Conservation (phyloP, 2,329 filamentous ascomycete genomes). For the Curvularia hawaiiensis region DNA sequence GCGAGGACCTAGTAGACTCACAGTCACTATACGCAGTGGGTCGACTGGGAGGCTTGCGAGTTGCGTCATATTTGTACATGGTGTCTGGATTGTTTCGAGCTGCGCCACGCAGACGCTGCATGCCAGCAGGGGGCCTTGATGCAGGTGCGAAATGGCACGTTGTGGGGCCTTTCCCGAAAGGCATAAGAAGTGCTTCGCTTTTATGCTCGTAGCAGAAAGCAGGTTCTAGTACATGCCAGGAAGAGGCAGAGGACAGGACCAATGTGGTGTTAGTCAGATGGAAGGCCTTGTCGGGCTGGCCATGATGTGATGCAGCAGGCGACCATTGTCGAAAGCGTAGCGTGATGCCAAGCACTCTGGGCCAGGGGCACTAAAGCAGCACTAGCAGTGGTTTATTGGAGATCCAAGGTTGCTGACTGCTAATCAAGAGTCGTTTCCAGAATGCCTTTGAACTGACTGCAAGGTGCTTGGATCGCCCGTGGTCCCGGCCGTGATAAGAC, state of each 20-base stretch:
- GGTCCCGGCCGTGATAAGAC: not conserved
- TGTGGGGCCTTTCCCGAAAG: not conserved
- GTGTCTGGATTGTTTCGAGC: not conserved
- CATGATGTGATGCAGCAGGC: not conserved
- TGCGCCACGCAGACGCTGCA: not conserved
- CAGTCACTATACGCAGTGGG: not conserved
- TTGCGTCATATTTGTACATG: conserved; percentile 4
- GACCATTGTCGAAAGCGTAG: not conserved
- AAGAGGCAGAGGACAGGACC: too few relatives aligned
- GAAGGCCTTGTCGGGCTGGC: not conserved
- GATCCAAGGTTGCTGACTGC: not conserved
- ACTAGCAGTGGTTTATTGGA: not conserved
- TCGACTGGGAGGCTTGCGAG: conserved; percentile 4
- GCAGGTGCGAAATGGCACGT: not conserved
- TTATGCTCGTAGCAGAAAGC: not conserved
- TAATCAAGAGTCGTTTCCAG: not conserved
- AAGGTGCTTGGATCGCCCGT: conserved; percentile 3
- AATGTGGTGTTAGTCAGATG: not conserved
- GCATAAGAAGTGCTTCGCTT: not conserved
- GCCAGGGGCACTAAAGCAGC: not conserved
- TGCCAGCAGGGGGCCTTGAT: not conserved
- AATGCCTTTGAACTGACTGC: not conserved
- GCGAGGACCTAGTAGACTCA: not conserved
- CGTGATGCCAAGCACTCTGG: not conserved
- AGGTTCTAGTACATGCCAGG: not conserved